A percentile compares a stretch with the other conserved stretches of the same genome.
Evolutionary conservation across 2,329 filamentous ascomycete species (phyloP).

Genomic region (Tolypocladium pustulatum): DNA sequence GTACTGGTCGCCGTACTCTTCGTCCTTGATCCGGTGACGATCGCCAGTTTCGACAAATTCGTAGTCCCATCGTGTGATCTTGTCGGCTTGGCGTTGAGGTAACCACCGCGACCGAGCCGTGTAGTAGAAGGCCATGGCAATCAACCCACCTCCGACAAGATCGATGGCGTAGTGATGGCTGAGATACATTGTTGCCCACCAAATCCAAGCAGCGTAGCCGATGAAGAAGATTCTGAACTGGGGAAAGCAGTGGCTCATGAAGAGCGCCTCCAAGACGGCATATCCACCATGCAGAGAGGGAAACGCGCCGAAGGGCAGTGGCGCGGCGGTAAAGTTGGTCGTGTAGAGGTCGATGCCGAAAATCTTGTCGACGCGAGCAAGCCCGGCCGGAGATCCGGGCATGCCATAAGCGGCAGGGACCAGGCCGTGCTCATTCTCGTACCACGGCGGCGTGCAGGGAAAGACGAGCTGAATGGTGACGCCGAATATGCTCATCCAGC

Average conservation of each 20-base stretch:
- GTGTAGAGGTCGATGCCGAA: slow-evolving; percentile 90
- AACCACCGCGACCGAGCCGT: slow-evolving; percentile 71
- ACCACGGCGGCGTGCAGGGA: slow-evolving; percentile 94
- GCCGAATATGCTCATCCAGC: slow-evolving; percentile 83
- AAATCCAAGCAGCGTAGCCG: slow-evolving; percentile 82
- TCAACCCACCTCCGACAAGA: slow-evolving; percentile 72
- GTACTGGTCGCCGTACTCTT: slow-evolving; percentile 35
- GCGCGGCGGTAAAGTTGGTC: slow-evolving; percentile 79
- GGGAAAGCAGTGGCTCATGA: slow-evolving; percentile 89
- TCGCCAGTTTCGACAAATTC: slow-evolving; percentile 86
- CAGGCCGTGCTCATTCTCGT: slow-evolving; percentile 85
- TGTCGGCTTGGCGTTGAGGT: slow-evolving; percentile 72
- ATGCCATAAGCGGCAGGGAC: slow-evolving; percentile 90
- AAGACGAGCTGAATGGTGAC: slow-evolving; percentile 84
- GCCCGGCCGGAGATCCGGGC: slow-evolving; percentile 76
- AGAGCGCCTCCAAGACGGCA: slow-evolving; percentile 80
- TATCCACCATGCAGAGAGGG: slow-evolving; percentile 86
- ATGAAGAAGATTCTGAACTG: slow-evolving; percentile 70
- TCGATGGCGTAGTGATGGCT: slow-evolving; percentile 96
- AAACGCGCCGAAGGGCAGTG: slow-evolving; percentile 90
- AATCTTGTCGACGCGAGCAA: slow-evolving; percentile 81
- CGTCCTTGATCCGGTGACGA: slow-evolving; percentile 28
- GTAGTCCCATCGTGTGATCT: slow-evolving; percentile 88
- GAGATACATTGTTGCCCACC: slow-evolving; percentile 98
- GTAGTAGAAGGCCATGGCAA: slow-evolving; percentile 73